Evolutionary conservation across 2,329 filamentous ascomycete species (phyloP).

Genomic region (Colletotrichum siamense): DNA sequence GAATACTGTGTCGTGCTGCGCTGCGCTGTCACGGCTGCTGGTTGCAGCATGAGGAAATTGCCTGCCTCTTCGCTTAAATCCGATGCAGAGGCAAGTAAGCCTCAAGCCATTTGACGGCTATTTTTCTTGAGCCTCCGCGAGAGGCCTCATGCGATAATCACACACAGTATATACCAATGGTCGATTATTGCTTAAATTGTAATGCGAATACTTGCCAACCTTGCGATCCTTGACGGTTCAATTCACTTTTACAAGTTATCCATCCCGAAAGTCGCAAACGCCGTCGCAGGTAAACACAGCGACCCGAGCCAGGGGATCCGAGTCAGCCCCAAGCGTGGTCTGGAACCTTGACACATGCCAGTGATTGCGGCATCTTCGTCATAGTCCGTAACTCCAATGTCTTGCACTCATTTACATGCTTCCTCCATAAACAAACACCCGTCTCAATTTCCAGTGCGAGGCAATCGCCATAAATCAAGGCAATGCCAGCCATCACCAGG

Average conservation of each 20-base stretch:
- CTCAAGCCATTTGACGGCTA: not conserved
- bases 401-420: not conserved
- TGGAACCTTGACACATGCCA: not conserved
- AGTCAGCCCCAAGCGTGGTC: not conserved
- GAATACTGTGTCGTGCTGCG: not conserved
- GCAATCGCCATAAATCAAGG: not conserved
- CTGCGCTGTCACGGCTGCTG: not conserved
- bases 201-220: not conserved
- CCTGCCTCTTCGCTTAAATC: constrained; percentile 12
- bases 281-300: constrained; percentile 3
- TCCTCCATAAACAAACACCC: not conserved
- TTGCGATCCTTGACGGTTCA: not conserved
- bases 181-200: not conserved
- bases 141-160: not conserved
- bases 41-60: constrained; percentile 2
- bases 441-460: not conserved
- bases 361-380: not conserved
- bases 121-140: not conserved
- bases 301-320: not conserved
- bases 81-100: not conserved
- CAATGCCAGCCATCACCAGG: not conserved
- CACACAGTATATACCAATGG: not conserved
- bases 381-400: not conserved
- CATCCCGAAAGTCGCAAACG: not conserved
- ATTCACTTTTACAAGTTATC: not conserved